phyloP scores from a whole-genome alignment of 2,329 filamentous ascomycete species.

The Colletotrichum zoysiae region DNA sequence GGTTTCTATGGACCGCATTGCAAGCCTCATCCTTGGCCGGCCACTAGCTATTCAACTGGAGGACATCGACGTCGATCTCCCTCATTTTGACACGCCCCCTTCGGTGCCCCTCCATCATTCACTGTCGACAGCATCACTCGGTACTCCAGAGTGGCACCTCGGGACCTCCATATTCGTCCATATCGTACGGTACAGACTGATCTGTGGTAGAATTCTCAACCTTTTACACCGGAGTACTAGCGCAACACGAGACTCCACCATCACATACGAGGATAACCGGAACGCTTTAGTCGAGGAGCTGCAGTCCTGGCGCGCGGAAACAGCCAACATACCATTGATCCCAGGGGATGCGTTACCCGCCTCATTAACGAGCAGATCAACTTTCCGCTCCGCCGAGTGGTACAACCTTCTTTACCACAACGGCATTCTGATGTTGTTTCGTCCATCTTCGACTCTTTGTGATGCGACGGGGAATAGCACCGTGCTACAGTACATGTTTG shows the following conservation, averaged over 20 bases:
- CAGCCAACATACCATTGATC: constrained; percentile 46
- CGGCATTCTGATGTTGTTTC: constrained; percentile 56
- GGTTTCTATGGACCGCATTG: constrained; percentile 54
- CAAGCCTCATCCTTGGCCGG: constrained; percentile 54
- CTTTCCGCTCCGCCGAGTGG: constrained; percentile 57
- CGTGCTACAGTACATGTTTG: constrained; percentile 54
- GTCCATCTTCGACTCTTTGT: constrained; percentile 53
- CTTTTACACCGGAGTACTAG: constrained; percentile 50
- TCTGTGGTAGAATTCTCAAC: constrained; percentile 55
- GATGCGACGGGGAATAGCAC: constrained; percentile 46
- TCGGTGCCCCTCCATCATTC: constrained; percentile 4
- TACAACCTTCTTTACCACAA: constrained; percentile 59
- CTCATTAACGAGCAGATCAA: constrained; percentile 49
- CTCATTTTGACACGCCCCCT: constrained; percentile 44
- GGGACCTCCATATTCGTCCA: constrained; percentile 53
- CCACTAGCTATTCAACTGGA: constrained; percentile 56
- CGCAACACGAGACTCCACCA: constrained; percentile 38
- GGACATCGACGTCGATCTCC: constrained; percentile 56
- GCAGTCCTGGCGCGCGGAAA: constrained; percentile 49
- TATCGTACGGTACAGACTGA: constrained; percentile 55
- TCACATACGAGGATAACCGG: constrained; percentile 41
- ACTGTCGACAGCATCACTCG: background rate
- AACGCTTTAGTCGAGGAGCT: constrained; percentile 49
- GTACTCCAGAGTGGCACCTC: constrained; percentile 18
- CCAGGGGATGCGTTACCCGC: constrained; percentile 43